Evolutionary conservation across 495 filamentous ascomycete species (phyloP).

Genomic region (Pseudevernia furfuracea): DNA sequence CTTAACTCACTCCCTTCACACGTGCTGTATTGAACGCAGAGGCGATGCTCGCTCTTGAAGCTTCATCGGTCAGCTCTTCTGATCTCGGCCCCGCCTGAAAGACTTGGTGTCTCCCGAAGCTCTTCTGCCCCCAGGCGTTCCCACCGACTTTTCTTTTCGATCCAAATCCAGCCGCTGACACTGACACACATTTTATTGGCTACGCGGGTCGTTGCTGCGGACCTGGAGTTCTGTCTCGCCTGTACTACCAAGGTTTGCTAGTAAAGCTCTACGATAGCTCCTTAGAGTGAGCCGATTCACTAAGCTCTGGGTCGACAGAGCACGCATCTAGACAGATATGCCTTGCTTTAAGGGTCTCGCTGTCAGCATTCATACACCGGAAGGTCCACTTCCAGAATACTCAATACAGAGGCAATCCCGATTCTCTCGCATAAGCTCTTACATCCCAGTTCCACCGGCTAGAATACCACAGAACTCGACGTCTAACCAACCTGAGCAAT

Average conservation of each 20-base stretch:
- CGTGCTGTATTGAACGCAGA: neutral
- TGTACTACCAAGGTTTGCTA: neutral
- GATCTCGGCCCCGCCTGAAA: neutral
- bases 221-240: neutral
- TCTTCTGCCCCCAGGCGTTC: neutral
- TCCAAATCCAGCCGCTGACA: neutral
- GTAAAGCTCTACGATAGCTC: neutral
- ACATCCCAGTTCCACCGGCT: conserved; percentile 88
- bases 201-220: neutral
- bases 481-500: conserved; percentile 72
- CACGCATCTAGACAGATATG: conserved; percentile 41
- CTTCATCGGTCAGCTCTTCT: neutral
- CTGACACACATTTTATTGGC: neutral
- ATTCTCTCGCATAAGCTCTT: conserved; percentile 85
- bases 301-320: neutral
- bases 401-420: conserved; percentile 90
- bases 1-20: neutral
- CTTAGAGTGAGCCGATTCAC: neutral
- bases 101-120: neutral
- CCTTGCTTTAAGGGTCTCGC: conserved; percentile 98
- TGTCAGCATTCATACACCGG: conserved; percentile 89
- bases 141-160: neutral
- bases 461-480: conserved; percentile 60
- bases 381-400: conserved; percentile 82
- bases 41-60: conserved; percentile 2